Conservation (phyloP, 2,329 filamentous ascomycete species). For the Cordyceps sp. region DNA sequence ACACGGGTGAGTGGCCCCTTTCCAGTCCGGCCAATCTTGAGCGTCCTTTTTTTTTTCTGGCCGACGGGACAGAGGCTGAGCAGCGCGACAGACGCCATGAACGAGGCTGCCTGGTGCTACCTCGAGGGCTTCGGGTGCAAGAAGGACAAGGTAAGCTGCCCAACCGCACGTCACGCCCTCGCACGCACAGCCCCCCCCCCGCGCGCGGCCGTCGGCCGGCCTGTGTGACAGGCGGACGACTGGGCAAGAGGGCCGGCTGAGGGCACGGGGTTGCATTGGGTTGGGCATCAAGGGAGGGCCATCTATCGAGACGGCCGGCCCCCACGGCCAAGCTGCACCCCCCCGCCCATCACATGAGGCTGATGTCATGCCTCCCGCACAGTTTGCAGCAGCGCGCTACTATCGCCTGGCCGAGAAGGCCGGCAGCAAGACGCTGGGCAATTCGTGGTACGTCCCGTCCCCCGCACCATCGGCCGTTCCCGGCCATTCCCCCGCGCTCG, state of each 20-base stretch:
- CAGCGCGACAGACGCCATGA: conserved; percentile 64
- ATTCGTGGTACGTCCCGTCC: conserved; percentile 64
- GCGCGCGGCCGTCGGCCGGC: too few species aligned
- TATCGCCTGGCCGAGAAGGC: conserved; percentile 80
- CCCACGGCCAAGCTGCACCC: too few species aligned
- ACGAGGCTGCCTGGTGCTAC: conserved; percentile 92
- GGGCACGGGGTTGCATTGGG: too few species aligned
- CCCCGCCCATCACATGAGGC: too few species aligned
- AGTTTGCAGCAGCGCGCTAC: conserved; percentile 76
- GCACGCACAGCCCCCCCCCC: conserved; percentile 14
- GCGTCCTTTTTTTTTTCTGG: too few species aligned
- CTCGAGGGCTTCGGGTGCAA: conserved; percentile 91
- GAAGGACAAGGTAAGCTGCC: conserved; percentile 84
- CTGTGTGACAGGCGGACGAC: too few species aligned
- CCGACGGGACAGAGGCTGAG: conserved; percentile 4
- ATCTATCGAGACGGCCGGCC: too few species aligned
- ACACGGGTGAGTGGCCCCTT: conserved; percentile 44
- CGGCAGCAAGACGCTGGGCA: conserved; percentile 80
- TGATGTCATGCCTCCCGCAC: conserved; percentile 5
- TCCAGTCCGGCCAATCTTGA: neutral
- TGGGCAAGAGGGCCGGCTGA: too few species aligned
- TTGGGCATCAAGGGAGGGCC: too few species aligned
- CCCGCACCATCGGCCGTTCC: conserved; percentile 2
- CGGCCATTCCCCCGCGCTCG: conserved; percentile 3
- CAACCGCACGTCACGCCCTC: neutral